Conservation (phyloP, 1,139 yeast species). For the Yamadazyma dendronema region DNA sequence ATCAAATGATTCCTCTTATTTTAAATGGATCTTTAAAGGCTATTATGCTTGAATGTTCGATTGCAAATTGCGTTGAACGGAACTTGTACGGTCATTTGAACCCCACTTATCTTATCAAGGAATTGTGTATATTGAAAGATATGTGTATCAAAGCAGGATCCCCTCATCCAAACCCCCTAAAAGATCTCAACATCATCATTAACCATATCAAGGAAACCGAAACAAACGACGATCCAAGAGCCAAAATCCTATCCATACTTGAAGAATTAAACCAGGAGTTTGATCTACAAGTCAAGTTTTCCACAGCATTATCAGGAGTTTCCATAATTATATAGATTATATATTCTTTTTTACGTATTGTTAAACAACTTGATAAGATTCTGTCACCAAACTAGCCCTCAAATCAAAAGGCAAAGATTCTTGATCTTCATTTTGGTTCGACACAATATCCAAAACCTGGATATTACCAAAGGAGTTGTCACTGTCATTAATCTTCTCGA, state of each 20-base stretch:
- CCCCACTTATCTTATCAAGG: conserved; percentile 60
- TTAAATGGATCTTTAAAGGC: conserved; percentile 39
- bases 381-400: conserved; percentile 59
- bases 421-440: conserved; percentile 29
- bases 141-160: conserved; percentile 19
- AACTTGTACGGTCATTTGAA: conserved; percentile 76
- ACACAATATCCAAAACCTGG: conserved; percentile 41
- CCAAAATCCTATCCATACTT: conserved; percentile 46
- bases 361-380: conserved; percentile 53
- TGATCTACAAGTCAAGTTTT: conserved; percentile 42
- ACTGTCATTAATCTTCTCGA: conserved; percentile 35
- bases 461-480: conserved; percentile 44
- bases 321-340: conserved; percentile 16
- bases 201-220: conserved; percentile 70
- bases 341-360: neutral
- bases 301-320: conserved; percentile 56
- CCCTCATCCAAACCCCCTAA: conserved; percentile 29
- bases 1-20: conserved; percentile 47
- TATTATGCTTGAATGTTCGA: conserved; percentile 77
- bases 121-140: conserved; percentile 35
- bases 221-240: conserved; percentile 50
- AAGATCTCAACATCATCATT: conserved; percentile 54
- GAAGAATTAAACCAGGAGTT: conserved; percentile 35
- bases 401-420: conserved; percentile 71
- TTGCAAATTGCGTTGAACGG: conserved; percentile 38